Percentiles rank a stretch among this genome's conserved stretches.
These are phyloP conservation scores for Lactarius hengduanensis DNA, from an alignment of 768 basidiomycete genomes.

Conservation along the genomic window DNA sequence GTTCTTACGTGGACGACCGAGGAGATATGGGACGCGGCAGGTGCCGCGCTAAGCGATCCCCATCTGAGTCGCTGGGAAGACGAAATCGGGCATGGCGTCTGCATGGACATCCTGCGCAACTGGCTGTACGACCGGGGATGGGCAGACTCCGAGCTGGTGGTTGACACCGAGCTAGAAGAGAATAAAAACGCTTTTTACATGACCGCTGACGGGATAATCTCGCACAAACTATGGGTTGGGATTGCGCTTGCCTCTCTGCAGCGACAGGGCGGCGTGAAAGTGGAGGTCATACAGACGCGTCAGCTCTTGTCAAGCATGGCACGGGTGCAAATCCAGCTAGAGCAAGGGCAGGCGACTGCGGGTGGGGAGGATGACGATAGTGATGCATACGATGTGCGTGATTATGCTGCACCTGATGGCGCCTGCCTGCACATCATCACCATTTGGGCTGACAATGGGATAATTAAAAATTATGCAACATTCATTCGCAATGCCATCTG, in stretches of 20 bases:
- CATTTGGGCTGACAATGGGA: constrained; percentile 9
- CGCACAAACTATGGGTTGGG: constrained; percentile 25
- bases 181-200: constrained; percentile 19
- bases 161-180: constrained; percentile 12
- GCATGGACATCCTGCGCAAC: constrained; percentile 26
- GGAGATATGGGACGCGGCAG: constrained; percentile 31
- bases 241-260: constrained; percentile 19
- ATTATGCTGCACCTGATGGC: constrained; percentile 2
- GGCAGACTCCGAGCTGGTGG: constrained; percentile 25
- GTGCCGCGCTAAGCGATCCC: constrained; percentile 13
- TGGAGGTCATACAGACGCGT: constrained; percentile 3
- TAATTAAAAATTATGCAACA: constrained; percentile 19
- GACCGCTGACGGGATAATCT: constrained; percentile 28
- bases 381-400: constrained; percentile 20
- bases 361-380: constrained; percentile 1
- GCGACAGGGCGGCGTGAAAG: constrained; percentile 3
- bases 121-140: constrained; percentile 26
- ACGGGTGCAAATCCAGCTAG: constrained; percentile 14
- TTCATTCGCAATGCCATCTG: constrained; percentile 7
- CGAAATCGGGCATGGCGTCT: constrained; percentile 9
- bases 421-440: constrained; percentile 1
- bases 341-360: constrained; percentile 15
- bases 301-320: constrained; percentile 13
- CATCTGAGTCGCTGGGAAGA: constrained; percentile 13
- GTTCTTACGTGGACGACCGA: constrained; percentile 37